A percentile compares a stretch with the other conserved stretches of the same genome.
These are phyloP conservation scores for Scutellaria minor DNA, from an alignment of 257 asterid genomes.

Conservation along the genomic window DNA sequence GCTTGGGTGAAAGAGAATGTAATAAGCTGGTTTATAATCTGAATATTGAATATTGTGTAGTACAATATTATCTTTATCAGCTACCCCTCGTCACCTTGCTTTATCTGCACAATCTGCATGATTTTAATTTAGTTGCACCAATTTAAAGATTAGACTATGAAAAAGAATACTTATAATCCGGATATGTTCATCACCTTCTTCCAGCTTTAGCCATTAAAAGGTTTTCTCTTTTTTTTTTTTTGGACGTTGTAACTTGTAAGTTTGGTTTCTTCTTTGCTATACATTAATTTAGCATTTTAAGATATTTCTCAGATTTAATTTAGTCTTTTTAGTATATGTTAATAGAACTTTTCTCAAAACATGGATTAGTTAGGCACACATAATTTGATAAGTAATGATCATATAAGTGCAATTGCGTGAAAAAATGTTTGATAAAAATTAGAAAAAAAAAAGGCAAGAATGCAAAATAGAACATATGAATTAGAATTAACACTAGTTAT, in stretches of 20 bases:
- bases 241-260: not conserved
- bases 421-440: too few relatives aligned
- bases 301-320: too few relatives aligned
- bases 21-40: constrained; percentile 13
- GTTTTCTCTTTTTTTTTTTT: not conserved
- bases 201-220: not conserved
- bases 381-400: too few relatives aligned
- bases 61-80: too few relatives aligned
- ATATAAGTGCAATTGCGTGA: too few relatives aligned
- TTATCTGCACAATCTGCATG: constrained; percentile 41
- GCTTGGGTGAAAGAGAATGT: constrained; percentile 28
- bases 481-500: too few relatives aligned
- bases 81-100: constrained; percentile 15
- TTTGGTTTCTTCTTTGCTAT: constrained; percentile 5
- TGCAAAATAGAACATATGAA: too few relatives aligned
- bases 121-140: constrained; percentile 12
- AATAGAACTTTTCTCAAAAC: too few relatives aligned
- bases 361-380: too few relatives aligned
- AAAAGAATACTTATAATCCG: not conserved
- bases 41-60: not conserved
- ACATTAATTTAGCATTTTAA: not conserved
- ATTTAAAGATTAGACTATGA: constrained; percentile 6
- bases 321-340: too few relatives aligned
- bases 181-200: not conserved
- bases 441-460: too few relatives aligned